Base-by-base conservation (phyloP, 2,329 filamentous ascomycete species). In the Penicillium digitatum region DNA sequence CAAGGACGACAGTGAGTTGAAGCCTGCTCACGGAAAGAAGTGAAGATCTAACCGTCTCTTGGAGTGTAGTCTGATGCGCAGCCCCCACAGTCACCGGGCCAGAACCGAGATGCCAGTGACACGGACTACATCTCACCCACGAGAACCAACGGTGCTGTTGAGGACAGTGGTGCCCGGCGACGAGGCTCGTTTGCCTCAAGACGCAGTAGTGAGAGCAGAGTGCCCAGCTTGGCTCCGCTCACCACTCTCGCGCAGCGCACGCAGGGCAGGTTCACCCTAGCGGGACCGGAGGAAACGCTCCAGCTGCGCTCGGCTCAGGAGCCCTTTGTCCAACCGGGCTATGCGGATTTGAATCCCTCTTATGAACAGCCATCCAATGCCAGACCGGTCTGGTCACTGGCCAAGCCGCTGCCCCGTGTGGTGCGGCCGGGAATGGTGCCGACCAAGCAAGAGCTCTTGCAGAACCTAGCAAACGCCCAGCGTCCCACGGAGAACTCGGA, bases 401-500 rank as follows among this genome's bases (percentile, higher is more conserved):
- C 79, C 3, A 79, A 81, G 60, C 80, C 81, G 7, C 64, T 82
- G 26, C 80, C 81, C 31, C 79, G 79, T 57, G 80, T 82, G 0
- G 72, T 82, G 49, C 73, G 81, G 35, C 72, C 77, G 20, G 80
- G 80, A 11, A 82, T 82, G 80, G 74, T 81, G 1, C 78, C 78
- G 0, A 75, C 76, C 0, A 67, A 68, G 53, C 70, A 72, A 37
- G 72, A 78, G 56, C 52, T 76, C 16, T 59, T 71, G n/a, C 50
- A 73, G 32, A 64, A 57, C 35, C 62, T 64, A 9, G 59, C 54
- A 10, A 71, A 67, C 35, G 60, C 71, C 0, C 68, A 72, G 37
- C 61, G 66, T 9, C 66, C 71, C 27, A 63, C 68, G 0, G 65
- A 67, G 16, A 66, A 74, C 32, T 71, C 69, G 16, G 66, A 70